Base-by-base conservation (phyloP, 2,329 filamentous ascomycete species). In the Sclerotinia nivalis region DNA sequence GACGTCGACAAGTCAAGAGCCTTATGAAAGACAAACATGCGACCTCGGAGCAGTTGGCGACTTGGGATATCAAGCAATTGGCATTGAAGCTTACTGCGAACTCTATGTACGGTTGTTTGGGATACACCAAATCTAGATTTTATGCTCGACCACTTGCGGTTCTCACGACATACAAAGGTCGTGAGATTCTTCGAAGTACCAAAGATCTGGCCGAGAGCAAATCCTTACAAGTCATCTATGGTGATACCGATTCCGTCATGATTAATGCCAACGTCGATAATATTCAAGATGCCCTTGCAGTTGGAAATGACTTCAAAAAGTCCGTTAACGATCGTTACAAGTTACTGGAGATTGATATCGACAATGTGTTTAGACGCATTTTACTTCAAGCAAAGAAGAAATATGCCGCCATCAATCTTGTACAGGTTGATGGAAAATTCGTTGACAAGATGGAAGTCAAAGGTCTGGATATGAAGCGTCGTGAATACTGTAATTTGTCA, bases 211-310 rank as follows among this genome's bases (percentile, higher is more conserved):
- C 96, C 13, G 96, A 99, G 81, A 92, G 89, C 76, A 94, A 92
- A 75, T 90, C 93, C 71, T 86, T 99, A 43, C 92, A 96, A 77
- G 96, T 99, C 79, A 98, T 99, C 73, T 99, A 99, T 76, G 96
- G 96, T 83, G 96, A 99, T 81, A 99, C 96, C 18, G 96, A 99
- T 81, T 99, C 96, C 12, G 96, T 99, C 82, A 99, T 99, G 96
- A 98, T 99, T 84, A 99, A 99, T 78, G 97, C 96, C 73, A 98
- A 98, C 78, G 93, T 96, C 69, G 93, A 97, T 81, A 97, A 92
- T 74, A 91, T 98, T 43, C 89, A 92, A 45, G 93, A 97, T 76
- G 96, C 96, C 1, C 83, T 97, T 76, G 94, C 92, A 78, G 91
- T 99, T 66, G 96, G 96, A 70, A 90, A 93, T 58, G 93, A 98